phyloP scores from a whole-genome alignment of 1,284 basidiomycete genomes.

The Apiotrichum domesticum region DNA sequence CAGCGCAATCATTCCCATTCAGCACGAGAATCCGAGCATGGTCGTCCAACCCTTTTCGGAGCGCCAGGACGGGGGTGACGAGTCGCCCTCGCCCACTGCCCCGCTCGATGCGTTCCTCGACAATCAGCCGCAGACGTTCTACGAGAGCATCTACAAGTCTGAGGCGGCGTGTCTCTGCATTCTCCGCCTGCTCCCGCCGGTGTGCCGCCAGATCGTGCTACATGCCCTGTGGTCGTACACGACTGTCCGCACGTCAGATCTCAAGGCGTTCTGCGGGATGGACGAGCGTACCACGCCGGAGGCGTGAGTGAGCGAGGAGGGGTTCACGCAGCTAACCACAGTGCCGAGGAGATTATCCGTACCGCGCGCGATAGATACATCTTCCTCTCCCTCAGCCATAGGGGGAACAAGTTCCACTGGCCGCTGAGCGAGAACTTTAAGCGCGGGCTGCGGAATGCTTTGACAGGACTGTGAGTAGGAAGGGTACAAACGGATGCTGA shows the following conservation, averaged over 20 bases:
- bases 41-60: constrained; percentile 37
- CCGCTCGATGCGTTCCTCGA: constrained; percentile 65
- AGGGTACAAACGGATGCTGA: background rate
- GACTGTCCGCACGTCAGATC: constrained; percentile 61
- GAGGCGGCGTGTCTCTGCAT: constrained; percentile 92
- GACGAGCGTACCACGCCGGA: constrained; percentile 38
- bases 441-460: constrained; percentile 70
- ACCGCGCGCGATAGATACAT: constrained; percentile 70
- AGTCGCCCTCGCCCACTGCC: constrained; percentile 28
- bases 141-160: constrained; percentile 76
- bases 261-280: constrained; percentile 75
- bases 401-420: constrained; percentile 53
- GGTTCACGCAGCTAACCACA: constrained; percentile 34
- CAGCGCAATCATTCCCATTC: background rate
- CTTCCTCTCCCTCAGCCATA: constrained; percentile 48
- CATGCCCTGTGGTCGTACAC: constrained; percentile 86
- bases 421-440: constrained; percentile 70
- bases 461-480: constrained; percentile 75
- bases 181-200: constrained; percentile 76
- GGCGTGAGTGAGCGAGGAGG: constrained; percentile 18
- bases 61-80: constrained; percentile 11
- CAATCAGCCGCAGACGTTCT: constrained; percentile 73
- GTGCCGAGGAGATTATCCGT: constrained; percentile 61
- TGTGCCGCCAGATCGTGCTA: constrained; percentile 86
- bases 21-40: constrained; percentile 22